A percentile compares a stretch with the other conserved stretches of the same genome.
These are phyloP conservation scores for Sicyos edulis DNA, from an alignment of 306 rosid genomes.

Conservation along the genomic window DNA sequence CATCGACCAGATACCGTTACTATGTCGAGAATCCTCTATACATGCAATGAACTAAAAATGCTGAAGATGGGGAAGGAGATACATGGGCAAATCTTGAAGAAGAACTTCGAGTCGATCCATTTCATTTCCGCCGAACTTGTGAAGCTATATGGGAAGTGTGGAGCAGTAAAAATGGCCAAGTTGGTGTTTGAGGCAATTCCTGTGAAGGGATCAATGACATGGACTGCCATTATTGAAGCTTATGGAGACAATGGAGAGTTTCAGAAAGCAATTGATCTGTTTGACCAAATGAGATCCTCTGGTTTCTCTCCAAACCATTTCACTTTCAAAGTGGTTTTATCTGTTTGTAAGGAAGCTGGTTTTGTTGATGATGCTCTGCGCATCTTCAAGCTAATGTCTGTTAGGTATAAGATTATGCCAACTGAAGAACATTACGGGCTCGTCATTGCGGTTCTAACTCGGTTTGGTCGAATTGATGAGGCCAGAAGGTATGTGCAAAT, in stretches of 20 bases:
- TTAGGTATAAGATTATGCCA: slow-evolving; percentile 39
- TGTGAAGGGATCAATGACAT: slow-evolving; percentile 66
- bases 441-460: slow-evolving; percentile 50
- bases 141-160: slow-evolving; percentile 56
- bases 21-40: slow-evolving; percentile 48
- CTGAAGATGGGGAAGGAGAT: slow-evolving; percentile 68
- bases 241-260: slow-evolving; percentile 42
- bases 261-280: slow-evolving; percentile 49
- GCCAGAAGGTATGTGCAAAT: slow-evolving; percentile 46
- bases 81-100: slow-evolving; percentile 65
- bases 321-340: slow-evolving; percentile 57
- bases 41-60: slow-evolving; percentile 44
- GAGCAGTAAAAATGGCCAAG: slow-evolving; percentile 42
- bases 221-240: slow-evolving; percentile 74
- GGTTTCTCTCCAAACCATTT: slow-evolving; percentile 49
- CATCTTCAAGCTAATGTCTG: slow-evolving; percentile 51
- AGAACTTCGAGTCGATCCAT: slow-evolving; percentile 37
- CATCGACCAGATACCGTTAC: slow-evolving; percentile 65
- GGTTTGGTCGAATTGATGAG: slow-evolving; percentile 45
- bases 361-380: slow-evolving; percentile 51
- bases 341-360: slow-evolving; percentile 61
- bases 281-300: slow-evolving; percentile 40
- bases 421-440: slow-evolving; percentile 45
- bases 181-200: slow-evolving; percentile 45
- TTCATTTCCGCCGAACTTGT: slow-evolving; percentile 58